A percentile compares a stretch with the other conserved stretches of the same genome.
Conservation (phyloP, 129 eudicot species). For the Tanacetum coccineum region DNA sequence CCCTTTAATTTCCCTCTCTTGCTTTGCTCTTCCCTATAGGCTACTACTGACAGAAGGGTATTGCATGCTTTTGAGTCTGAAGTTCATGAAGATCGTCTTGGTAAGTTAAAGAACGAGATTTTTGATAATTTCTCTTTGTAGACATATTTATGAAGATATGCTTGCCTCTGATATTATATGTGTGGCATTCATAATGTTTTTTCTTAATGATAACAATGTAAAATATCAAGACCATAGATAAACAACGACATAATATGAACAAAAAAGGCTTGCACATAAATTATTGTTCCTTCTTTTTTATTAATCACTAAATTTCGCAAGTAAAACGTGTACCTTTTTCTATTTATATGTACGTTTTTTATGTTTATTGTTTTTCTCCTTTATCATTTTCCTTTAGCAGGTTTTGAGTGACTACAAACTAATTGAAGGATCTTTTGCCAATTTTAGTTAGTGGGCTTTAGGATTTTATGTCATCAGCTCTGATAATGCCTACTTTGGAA, state of each 20-base stretch:
- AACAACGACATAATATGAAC: no score
- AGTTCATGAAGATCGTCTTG: constrained; percentile 42
- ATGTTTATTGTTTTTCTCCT: neutral
- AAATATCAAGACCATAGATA: no score
- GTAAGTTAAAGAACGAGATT: constrained; percentile 38
- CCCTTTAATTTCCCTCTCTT: neutral
- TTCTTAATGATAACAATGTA: no score
- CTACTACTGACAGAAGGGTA: constrained; percentile 25
- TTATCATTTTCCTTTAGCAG: constrained; percentile 30
- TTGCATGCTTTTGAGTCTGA: constrained; percentile 80
- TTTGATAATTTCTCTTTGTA: constrained; percentile 1
- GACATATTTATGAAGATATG: neutral
- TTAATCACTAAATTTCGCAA: no score
- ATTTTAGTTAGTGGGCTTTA: constrained; percentile 67
- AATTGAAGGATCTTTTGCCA: constrained; percentile 63
- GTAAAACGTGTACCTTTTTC: no score
- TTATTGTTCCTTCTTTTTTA: neutral
- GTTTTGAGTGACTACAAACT: constrained; percentile 33
- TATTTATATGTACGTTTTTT: neutral
- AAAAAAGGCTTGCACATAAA: no score
- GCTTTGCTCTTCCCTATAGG: constrained; percentile 28
- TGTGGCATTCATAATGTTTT: neutral
- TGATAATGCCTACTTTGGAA: constrained; percentile 47
- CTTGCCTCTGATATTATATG: neutral
- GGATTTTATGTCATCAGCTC: constrained; percentile 53